phyloP scores from a whole-genome alignment of 1,139 yeast genomes.

The Pichia kudriavzevii region DNA sequence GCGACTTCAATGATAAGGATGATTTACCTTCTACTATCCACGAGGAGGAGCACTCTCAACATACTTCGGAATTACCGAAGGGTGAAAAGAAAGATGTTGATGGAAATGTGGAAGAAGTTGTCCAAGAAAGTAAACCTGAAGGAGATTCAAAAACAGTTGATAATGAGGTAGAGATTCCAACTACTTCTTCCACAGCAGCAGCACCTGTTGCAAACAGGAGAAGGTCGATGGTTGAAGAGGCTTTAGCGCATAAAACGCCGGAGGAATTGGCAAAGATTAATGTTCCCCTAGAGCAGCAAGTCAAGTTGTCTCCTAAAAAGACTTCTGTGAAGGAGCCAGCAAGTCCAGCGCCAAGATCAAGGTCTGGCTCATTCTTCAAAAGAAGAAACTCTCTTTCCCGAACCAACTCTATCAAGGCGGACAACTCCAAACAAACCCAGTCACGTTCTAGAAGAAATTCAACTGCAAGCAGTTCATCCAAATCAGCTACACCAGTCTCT shows the following conservation, averaged over 20 bases:
- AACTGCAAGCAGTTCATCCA: too few species aligned
- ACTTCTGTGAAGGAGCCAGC: slow-evolving; percentile 4
- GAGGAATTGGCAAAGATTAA: slow-evolving; percentile 24
- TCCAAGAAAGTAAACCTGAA: slow-evolving; percentile 1
- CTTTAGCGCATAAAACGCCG: slow-evolving; percentile 21
- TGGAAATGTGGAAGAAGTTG: slow-evolving; percentile 3
- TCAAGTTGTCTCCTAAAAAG: slow-evolving; percentile 19
- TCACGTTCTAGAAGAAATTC: too few species aligned
- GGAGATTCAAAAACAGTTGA: background rate
- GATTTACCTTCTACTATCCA: slow-evolving; percentile 15
- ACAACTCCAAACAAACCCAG: slow-evolving; percentile 1
- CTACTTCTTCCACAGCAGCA: slow-evolving; percentile 1
- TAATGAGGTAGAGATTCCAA: background rate
- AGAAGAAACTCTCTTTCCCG: slow-evolving; percentile 11
- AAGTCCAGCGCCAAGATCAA: slow-evolving; percentile 13
- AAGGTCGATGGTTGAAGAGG: slow-evolving; percentile 28
- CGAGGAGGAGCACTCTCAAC: slow-evolving; percentile 14
- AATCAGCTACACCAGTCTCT: slow-evolving; percentile 3
- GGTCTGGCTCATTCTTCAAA: slow-evolving; percentile 19
- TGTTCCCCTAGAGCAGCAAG: slow-evolving; percentile 21
- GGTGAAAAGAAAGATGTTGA: background rate
- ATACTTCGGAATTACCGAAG: too few species aligned
- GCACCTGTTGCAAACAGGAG: slow-evolving; percentile 17
- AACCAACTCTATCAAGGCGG: slow-evolving; percentile 12
- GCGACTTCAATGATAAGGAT: slow-evolving; percentile 12